Evolutionary conservation across 371 early-diverging fungal species (phyloP).

Genomic region (Rhizomucor miehei): DNA sequence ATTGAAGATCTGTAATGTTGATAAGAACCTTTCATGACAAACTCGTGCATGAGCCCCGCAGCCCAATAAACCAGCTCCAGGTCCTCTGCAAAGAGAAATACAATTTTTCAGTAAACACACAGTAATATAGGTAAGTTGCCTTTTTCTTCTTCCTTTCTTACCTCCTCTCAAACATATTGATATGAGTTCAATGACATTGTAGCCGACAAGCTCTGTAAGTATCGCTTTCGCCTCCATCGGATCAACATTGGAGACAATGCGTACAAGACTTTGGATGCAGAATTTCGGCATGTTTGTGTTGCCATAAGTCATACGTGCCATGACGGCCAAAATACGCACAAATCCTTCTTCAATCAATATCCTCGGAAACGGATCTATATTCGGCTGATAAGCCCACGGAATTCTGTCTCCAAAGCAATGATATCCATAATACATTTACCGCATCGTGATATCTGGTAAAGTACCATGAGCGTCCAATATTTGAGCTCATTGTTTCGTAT

Average conservation of each 20-base stretch:
- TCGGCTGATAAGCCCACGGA: too few relatives aligned
- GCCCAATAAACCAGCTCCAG: constrained; percentile 82
- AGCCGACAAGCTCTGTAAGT: constrained; percentile 55
- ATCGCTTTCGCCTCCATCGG: constrained; percentile 39
- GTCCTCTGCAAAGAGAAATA: constrained; percentile 51
- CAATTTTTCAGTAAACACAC: background rate
- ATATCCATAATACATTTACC: constrained; percentile 53
- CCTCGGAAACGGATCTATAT: constrained; percentile 61
- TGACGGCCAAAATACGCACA: constrained; percentile 60
- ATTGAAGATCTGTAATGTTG: too few relatives aligned
- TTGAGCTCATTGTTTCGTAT: constrained; percentile 73
- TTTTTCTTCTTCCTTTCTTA: constrained; percentile 11
- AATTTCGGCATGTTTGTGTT: constrained; percentile 83
- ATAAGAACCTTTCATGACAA: constrained; percentile 71
- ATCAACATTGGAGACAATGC: constrained; percentile 67
- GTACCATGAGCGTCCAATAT: constrained; percentile 76
- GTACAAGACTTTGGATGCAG: constrained; percentile 77
- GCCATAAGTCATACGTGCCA: constrained; percentile 75
- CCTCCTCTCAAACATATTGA: constrained; percentile 69
- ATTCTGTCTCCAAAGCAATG: too few relatives aligned
- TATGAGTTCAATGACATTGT: constrained; percentile 66
- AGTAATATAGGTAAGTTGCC: background rate
- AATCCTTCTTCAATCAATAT: constrained; percentile 55
- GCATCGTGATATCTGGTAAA: constrained; percentile 69
- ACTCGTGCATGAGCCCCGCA: constrained; percentile 78